Percentiles rank a stretch among this genome's conserved stretches.
phyloP scores from a whole-genome alignment of 148 eudicot species.

The Camellia lanceoleosa region DNA sequence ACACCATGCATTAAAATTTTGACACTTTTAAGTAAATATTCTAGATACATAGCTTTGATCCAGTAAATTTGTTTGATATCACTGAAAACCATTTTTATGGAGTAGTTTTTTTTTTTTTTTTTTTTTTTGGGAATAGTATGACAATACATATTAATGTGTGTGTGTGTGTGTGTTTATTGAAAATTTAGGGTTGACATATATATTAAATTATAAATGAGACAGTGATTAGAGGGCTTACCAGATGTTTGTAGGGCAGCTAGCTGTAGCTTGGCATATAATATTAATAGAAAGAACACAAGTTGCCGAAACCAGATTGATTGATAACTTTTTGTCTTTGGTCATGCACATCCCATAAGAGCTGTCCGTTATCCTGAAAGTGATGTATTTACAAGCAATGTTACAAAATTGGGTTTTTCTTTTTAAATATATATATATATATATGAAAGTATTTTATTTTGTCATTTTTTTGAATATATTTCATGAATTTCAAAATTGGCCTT shows the following conservation, averaged over 20 bases:
- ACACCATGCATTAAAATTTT: too few species aligned
- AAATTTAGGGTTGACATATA: neutral
- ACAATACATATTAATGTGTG: too few species aligned
- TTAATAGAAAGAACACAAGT: constrained; percentile 32
- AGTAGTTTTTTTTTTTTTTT: too few species aligned
- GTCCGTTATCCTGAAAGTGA: constrained; percentile 37
- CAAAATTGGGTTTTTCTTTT: neutral
- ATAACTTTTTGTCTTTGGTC: constrained; percentile 33
- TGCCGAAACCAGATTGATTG: constrained; percentile 24
- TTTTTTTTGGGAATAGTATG: too few species aligned
- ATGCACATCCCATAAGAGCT: constrained; percentile 33
- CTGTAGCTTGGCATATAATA: constrained; percentile 9
- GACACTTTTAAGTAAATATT: too few species aligned
- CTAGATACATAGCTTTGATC: too few species aligned
- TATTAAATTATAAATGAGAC: neutral
- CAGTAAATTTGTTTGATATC: too few species aligned
- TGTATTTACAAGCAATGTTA: neutral
- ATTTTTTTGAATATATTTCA: too few species aligned
- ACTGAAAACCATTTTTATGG: too few species aligned
- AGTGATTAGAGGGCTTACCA: constrained; percentile 22
- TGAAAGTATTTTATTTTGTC: neutral
- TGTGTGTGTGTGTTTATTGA: too few species aligned
- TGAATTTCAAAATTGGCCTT: neutral
- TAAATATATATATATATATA: neutral
- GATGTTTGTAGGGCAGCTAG: constrained; percentile 22